Percentiles rank a stretch among this genome's conserved stretches.
These are phyloP conservation scores for Sarocladiaceae sp. DNA, from an alignment of 2,329 filamentous ascomycete genomes.

Conservation along the genomic window DNA sequence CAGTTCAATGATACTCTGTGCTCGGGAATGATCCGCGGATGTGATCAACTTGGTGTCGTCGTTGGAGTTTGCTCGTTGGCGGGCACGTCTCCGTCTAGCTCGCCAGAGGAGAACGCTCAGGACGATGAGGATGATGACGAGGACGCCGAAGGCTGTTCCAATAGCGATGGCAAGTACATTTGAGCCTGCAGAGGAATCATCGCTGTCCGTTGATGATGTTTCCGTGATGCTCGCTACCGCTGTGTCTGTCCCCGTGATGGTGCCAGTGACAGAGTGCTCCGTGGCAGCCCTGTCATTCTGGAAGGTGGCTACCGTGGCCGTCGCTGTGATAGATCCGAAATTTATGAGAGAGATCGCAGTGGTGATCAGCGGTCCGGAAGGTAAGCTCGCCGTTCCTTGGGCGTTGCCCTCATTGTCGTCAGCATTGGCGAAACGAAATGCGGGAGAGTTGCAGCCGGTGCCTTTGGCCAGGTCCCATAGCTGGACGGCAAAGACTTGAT, in stretches of 20 bases:
- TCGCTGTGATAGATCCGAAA: neutral
- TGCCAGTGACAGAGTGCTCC: neutral
- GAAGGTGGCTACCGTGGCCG: neutral
- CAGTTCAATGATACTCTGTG: neutral
- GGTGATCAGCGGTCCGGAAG: neutral
- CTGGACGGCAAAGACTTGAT: neutral
- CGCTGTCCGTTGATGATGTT: no score
- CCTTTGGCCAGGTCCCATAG: neutral
- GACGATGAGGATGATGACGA: slow-evolving; percentile 1
- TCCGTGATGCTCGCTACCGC: neutral
- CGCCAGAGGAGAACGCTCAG: slow-evolving; percentile 5
- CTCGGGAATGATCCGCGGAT: neutral
- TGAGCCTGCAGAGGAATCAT: neutral
- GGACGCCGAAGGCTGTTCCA: neutral
- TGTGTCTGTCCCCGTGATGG: neutral
- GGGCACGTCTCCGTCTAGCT: neutral
- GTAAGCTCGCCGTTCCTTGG: neutral
- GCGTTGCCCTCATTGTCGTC: neutral
- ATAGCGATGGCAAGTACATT: neutral
- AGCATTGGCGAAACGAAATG: neutral
- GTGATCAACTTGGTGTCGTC: neutral
- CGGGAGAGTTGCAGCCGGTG: neutral
- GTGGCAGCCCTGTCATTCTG: neutral
- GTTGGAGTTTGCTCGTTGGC: neutral
- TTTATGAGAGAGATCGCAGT: neutral